Conservation (phyloP, 169 alveolate genomes). For the Hepatocystis sp. region DNA sequence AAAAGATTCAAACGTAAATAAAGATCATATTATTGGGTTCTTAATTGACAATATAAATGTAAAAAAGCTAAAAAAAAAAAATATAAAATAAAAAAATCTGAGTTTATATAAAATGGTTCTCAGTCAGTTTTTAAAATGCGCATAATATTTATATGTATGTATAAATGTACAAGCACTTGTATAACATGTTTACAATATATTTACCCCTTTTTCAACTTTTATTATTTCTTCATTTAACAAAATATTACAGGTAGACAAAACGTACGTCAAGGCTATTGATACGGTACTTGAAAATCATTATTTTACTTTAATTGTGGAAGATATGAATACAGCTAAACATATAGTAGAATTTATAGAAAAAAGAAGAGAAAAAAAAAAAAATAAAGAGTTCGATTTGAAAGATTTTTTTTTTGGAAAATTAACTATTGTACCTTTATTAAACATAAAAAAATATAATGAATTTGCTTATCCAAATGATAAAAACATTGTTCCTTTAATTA, state of each 20-base stretch:
- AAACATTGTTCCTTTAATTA: conserved; percentile 67
- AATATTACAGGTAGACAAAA: conserved; percentile 73
- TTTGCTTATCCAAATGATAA: conserved; percentile 58
- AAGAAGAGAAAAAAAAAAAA: conserved; percentile 58
- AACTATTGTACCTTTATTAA: conserved; percentile 66
- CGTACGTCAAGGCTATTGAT: conserved; percentile 62
- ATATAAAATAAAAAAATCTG: too few relatives aligned
- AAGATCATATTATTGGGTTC: conserved; percentile 55
- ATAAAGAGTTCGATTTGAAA: conserved; percentile 49
- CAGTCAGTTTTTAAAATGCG: too few relatives aligned
- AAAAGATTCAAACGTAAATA: conserved; percentile 37
- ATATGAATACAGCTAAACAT: conserved; percentile 68
- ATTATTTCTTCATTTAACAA: conserved; percentile 1
- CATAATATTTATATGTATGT: too few relatives aligned
- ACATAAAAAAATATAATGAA: conserved; percentile 49
- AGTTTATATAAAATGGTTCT: too few relatives aligned
- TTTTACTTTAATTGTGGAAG: conserved; percentile 61
- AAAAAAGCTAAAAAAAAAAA: background rate
- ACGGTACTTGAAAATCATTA: conserved; percentile 58
- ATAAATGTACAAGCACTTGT: too few relatives aligned
- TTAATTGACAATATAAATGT: conserved; percentile 70
- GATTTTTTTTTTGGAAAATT: conserved; percentile 69
- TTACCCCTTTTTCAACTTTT: background rate
- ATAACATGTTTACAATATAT: background rate
- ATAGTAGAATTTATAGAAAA: conserved; percentile 74